phyloP scores from a whole-genome alignment of 2,329 filamentous ascomycete species.

The Zymoseptoria crescenta region DNA sequence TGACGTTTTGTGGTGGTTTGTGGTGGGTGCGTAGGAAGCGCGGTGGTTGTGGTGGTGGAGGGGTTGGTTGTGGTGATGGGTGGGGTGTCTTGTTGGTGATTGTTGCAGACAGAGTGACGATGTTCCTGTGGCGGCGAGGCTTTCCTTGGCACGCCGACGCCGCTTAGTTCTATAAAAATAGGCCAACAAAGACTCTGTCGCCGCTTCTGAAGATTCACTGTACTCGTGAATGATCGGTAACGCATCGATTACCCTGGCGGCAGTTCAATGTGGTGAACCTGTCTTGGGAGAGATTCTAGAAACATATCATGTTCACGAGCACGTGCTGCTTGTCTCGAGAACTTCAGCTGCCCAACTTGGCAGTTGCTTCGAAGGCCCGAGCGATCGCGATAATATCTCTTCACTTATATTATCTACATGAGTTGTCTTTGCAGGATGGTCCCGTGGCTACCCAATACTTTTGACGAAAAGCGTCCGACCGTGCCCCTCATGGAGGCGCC shows the following conservation, averaged over 20 bases:
- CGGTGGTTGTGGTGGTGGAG: constrained; percentile 3
- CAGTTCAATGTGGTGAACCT: not conserved
- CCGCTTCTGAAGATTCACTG: not conserved
- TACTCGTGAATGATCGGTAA: not conserved
- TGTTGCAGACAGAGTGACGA: constrained; percentile 3
- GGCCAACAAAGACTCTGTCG: not conserved
- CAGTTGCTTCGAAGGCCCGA: not conserved
- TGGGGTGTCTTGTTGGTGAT: constrained; percentile 7
- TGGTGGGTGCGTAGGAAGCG: constrained; percentile 14
- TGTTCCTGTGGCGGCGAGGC: not conserved
- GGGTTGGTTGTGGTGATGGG: constrained; percentile 6
- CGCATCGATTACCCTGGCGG: not conserved
- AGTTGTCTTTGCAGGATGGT: not conserved
- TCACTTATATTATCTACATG: not conserved
- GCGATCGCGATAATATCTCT: not conserved
- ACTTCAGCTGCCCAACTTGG: not conserved
- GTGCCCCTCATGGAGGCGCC: not conserved
- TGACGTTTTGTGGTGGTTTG: constrained; percentile 17
- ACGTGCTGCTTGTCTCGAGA: not conserved
- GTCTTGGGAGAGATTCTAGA: not conserved
- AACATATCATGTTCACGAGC: not conserved
- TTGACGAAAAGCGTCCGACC: not conserved
- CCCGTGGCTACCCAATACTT: not conserved
- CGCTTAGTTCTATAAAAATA: not conserved
- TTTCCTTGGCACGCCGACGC: not conserved